These are phyloP conservation scores for Talaromyces sp. DNA, from an alignment of 2,329 filamentous ascomycete species.

Conservation along the genomic window DNA sequence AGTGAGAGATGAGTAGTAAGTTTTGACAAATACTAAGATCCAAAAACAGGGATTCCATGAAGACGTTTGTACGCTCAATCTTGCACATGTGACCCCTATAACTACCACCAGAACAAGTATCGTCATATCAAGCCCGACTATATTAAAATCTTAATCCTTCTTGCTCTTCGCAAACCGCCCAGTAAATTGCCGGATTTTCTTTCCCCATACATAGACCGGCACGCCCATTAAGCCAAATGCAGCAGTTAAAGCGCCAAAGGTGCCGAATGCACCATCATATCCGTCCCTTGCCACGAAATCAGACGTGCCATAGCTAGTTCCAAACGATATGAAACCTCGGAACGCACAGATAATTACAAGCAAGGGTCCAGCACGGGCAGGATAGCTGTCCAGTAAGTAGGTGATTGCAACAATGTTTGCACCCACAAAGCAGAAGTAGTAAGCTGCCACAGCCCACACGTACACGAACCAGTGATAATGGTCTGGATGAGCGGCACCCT, in stretches of 20 bases:
- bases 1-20: too few species aligned
- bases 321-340: conserved; percentile 51
- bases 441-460: conserved; percentile 25
- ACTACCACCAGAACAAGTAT: too few species aligned
- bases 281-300: conserved; percentile 28
- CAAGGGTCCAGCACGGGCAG: conserved; percentile 44
- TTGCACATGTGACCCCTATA: too few species aligned
- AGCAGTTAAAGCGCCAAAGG: conserved; percentile 36
- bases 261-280: conserved; percentile 38
- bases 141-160: too few species aligned
- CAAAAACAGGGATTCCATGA: too few species aligned
- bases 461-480: conserved; percentile 30
- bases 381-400: conserved; percentile 50
- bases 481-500: conserved; percentile 38
- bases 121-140: too few species aligned
- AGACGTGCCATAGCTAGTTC: conserved; percentile 42
- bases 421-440: conserved; percentile 35
- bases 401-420: conserved; percentile 51
- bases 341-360: conserved; percentile 52
- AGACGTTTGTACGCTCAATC: too few species aligned
- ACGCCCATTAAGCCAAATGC: conserved; percentile 33
- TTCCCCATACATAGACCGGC: conserved; percentile 35
- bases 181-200: conserved; percentile 32
- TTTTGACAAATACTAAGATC: too few species aligned
- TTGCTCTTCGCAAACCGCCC: conserved; percentile 14